These are phyloP conservation scores for Litchi chinensis DNA, from an alignment of 345 rosid genomes.

Conservation along the genomic window DNA sequence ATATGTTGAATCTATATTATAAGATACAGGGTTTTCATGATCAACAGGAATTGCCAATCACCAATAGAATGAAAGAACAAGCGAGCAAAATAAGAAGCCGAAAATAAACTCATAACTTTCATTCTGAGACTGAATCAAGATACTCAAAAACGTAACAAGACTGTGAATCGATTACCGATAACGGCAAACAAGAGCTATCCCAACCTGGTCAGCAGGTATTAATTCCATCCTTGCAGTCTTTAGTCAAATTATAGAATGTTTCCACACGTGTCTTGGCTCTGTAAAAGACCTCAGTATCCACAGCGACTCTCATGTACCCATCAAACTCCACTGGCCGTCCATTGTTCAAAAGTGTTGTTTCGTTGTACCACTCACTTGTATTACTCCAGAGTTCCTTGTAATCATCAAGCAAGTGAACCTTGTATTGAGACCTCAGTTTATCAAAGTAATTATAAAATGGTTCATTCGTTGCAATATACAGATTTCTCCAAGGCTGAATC, in stretches of 20 bases:
- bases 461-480: slow-evolving; percentile 83
- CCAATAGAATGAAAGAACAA: slow-evolving; percentile 26
- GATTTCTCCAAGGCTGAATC: slow-evolving; percentile 75
- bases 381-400: slow-evolving; percentile 77
- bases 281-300: slow-evolving; percentile 86
- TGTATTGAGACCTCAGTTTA: slow-evolving; percentile 83
- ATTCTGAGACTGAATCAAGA: slow-evolving; percentile 23
- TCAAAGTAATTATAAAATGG: slow-evolving; percentile 87
- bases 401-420: slow-evolving; percentile 85
- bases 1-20: slow-evolving; percentile 23
- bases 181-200: slow-evolving; percentile 20
- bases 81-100: slow-evolving; percentile 21
- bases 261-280: slow-evolving; percentile 78
- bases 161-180: slow-evolving; percentile 17
- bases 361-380: slow-evolving; percentile 89
- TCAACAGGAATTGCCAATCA: slow-evolving; percentile 20
- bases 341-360: slow-evolving; percentile 62
- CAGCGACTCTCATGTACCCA: slow-evolving; percentile 95
- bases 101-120: slow-evolving; percentile 20
- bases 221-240: slow-evolving; percentile 89
- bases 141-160: slow-evolving; percentile 4
- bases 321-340: slow-evolving; percentile 81
- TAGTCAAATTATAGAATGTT: slow-evolving; percentile 84
- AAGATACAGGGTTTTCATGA: slow-evolving; percentile 19
- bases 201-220: slow-evolving; percentile 72